phyloP scores from a whole-genome alignment of 2,329 filamentous ascomycete genomes.

The Parastagonospora nodorum region DNA sequence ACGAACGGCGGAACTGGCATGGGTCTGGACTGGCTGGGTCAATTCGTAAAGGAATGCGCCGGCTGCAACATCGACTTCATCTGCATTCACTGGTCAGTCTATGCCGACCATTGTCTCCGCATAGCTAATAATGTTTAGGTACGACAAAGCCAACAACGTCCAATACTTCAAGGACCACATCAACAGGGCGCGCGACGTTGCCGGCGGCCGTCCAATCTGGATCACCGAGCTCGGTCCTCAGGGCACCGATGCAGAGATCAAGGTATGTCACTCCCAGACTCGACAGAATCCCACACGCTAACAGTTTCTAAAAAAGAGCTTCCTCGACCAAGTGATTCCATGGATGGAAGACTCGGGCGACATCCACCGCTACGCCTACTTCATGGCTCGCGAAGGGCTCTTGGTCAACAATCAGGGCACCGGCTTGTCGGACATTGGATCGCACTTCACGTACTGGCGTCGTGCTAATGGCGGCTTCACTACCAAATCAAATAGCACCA shows the following conservation, averaged over 20 bases:
- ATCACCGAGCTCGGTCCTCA: constrained; percentile 40
- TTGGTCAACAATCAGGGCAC: no score
- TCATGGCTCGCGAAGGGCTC: constrained; percentile 16
- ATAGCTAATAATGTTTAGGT: constrained; percentile 7
- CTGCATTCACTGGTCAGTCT: constrained; percentile 37
- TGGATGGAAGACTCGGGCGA: constrained; percentile 37
- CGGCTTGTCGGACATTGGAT: no score
- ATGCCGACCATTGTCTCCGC: background rate
- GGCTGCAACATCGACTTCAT: constrained; percentile 44
- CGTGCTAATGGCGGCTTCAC: no score
- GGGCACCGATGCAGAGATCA: constrained; percentile 23
- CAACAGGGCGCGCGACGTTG: constrained; percentile 42
- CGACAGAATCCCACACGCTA: no score
- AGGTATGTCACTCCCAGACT: background rate
- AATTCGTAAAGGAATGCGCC: constrained; percentile 33
- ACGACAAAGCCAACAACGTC: constrained; percentile 26
- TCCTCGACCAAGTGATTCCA: constrained; percentile 35
- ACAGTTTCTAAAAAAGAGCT: constrained; percentile 1
- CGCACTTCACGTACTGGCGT: no score
- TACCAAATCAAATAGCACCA: no score
- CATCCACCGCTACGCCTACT: constrained; percentile 40
- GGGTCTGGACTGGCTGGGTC: constrained; percentile 31
- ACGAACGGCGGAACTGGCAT: constrained; percentile 29
- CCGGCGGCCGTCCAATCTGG: constrained; percentile 56
- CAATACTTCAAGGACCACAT: constrained; percentile 46